A percentile compares a stretch with the other conserved stretches of the same genome.
Conservation (phyloP, 768 basidiomycete species). For the Psilocybe cubensis region DNA sequence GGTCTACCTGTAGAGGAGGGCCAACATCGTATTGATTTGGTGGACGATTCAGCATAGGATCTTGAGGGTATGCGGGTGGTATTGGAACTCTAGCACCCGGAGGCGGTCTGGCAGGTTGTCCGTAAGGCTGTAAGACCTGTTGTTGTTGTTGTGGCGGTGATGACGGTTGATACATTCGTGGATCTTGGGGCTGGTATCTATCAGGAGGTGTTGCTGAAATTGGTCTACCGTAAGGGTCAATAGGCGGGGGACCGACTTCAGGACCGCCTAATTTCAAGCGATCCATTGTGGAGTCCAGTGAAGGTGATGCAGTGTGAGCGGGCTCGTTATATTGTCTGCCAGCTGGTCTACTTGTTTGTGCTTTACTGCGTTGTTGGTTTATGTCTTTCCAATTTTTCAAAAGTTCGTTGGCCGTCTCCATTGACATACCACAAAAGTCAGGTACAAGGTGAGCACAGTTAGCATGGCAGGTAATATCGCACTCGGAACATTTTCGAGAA, state of each 20-base stretch:
- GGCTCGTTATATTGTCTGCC: conserved; percentile 35
- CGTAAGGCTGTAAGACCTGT: conserved; percentile 24
- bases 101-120: conserved; percentile 35
- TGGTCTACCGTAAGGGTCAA: conserved; percentile 43
- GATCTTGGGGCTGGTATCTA: conserved; percentile 41
- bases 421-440: conserved; percentile 99
- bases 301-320: conserved; percentile 34
- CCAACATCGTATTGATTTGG: conserved; percentile 28
- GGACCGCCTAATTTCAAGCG: conserved; percentile 47
- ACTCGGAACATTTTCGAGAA: conserved; percentile 93
- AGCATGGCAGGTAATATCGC: conserved; percentile 95
- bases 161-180: conserved; percentile 40
- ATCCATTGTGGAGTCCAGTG: conserved; percentile 43
- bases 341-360: conserved; percentile 36
- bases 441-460: conserved; percentile 98
- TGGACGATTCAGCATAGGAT: conserved; percentile 30
- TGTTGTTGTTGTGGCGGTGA: conserved; percentile 28
- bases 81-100: conserved; percentile 45
- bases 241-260: conserved; percentile 35
- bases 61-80: conserved; percentile 49
- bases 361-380: conserved; percentile 69
- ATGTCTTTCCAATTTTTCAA: conserved; percentile 91
- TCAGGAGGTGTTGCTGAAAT: conserved; percentile 36
- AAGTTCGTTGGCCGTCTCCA: conserved; percentile 97
- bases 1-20: conserved; percentile 28